These are phyloP conservation scores for Suillus spraguei DNA, from an alignment of 768 basidiomycete species.

Conservation along the genomic window DNA sequence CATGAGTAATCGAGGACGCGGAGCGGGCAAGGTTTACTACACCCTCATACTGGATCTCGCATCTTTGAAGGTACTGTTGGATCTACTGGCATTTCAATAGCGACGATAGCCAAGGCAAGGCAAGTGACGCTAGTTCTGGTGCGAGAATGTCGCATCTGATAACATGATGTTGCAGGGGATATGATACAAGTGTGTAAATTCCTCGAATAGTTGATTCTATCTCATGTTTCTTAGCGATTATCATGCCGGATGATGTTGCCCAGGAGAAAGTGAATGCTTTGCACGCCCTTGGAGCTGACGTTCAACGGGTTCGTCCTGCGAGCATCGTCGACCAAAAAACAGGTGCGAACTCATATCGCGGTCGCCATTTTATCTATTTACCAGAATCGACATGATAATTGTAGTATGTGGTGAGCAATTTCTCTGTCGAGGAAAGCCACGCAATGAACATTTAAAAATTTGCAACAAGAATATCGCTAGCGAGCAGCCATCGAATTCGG, in stretches of 20 bases:
- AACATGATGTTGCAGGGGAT: conserved; percentile 58
- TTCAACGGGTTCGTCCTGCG: conserved; percentile 88
- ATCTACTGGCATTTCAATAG: conserved; percentile 95
- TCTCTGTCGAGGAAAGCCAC: not conserved
- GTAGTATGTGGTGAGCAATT: conserved; percentile 65
- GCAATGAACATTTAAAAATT: not conserved
- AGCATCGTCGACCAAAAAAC: conserved; percentile 97
- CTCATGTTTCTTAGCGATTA: conserved; percentile 59
- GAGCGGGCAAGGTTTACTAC: conserved; percentile 79
- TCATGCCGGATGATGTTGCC: conserved; percentile 89
- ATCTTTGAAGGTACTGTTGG: conserved; percentile 99
- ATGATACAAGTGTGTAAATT: conserved; percentile 69
- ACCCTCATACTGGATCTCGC: conserved; percentile 85
- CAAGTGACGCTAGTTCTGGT: conserved; percentile 31
- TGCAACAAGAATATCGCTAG: conserved; percentile 76
- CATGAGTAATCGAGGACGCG: conserved; percentile 89
- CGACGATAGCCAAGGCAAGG: conserved; percentile 90
- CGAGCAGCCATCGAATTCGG: conserved; percentile 80
- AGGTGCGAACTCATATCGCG: conserved; percentile 47
- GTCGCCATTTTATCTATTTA: conserved; percentile 11
- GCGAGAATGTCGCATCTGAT: not conserved
- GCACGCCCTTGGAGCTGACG: conserved; percentile 81
- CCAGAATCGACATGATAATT: conserved; percentile 2
- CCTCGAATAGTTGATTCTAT: not conserved
- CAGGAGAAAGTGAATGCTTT: conserved; percentile 90